A percentile compares a stretch with the other conserved stretches of the same genome.
Conservation (phyloP, 2,329 filamentous ascomycete species). For the Ophiostoma tasmaniense region DNA sequence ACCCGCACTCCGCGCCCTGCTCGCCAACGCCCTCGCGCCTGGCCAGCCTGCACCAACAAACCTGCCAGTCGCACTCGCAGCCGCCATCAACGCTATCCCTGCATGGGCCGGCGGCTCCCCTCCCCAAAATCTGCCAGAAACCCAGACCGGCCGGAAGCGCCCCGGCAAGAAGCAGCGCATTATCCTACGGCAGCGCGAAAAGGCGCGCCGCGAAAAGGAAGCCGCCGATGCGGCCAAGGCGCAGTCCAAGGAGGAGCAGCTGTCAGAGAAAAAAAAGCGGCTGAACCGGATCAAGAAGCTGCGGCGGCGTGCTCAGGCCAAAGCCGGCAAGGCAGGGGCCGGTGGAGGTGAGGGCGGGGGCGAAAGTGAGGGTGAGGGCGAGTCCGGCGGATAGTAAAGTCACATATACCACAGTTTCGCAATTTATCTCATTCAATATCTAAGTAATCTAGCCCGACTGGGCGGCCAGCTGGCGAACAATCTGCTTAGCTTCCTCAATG, state of each 20-base stretch:
- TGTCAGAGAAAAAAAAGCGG: conserved; percentile 54
- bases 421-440: background rate
- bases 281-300: conserved; percentile 53
- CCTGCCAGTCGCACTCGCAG: background rate
- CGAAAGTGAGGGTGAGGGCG: background rate
- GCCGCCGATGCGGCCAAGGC: conserved; percentile 33
- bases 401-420: background rate
- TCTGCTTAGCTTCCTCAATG: conserved; percentile 8
- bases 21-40: conserved; percentile 16
- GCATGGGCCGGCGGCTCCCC: conserved; percentile 13
- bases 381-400: background rate
- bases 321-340: conserved; percentile 25
- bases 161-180: conserved; percentile 54
- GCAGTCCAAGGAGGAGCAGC: conserved; percentile 45
- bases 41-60: background rate
- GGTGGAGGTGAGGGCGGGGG: background rate
- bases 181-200: conserved; percentile 38
- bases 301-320: conserved; percentile 49
- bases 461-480: background rate
- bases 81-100: conserved; percentile 17
- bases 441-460: background rate
- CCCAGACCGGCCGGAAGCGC: conserved; percentile 27
- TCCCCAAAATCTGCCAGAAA: background rate
- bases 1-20: conserved; percentile 18
- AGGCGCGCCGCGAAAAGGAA: conserved; percentile 34